Base-by-base conservation (phyloP, 1,139 yeast species). In the Candida buenavistaensis region DNA sequence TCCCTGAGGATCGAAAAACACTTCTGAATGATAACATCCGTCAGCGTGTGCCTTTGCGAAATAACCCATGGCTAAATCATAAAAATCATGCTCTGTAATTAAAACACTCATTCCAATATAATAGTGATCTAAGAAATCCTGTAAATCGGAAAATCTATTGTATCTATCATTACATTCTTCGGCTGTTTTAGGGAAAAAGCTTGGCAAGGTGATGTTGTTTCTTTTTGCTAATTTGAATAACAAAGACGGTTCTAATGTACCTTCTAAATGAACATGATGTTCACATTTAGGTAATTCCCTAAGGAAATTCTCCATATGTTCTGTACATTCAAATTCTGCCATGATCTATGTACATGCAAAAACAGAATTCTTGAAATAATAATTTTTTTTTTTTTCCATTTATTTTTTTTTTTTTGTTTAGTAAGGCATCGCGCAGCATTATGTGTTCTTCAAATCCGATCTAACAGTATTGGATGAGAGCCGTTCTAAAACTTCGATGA, bases 1-100 rank as follows among this genome's bases (percentile, higher is more conserved):
- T 16, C 88, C 88, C 59, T 85, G 95, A 15, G 95, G 94, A 52
- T 85, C 95, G 48, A 82, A 85, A 55, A 84, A 85, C 1, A 81
- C 78, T 57, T 85, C 95, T 2, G 82, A 70, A 52, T 81, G 88
- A 32, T 57, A 57, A 39, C 82, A 65, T 12, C 87, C 87, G 52
- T 85, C 88, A 4, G 55, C 46, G 35, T 72, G 57, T 6, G 87
- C 87, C 46, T 72, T 77, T 32, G 55, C 57, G 58, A 84, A 82
- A 57, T 85, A 85, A 7, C 73, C 80, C 76, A 77, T 79, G n/a
- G 92, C 88, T 48, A 85, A 64, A 48, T 82, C 86, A 46, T 73
- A 81, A 54, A 63, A 85, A 60, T 85, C 95, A 31, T 76, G 62
- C 48, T 81, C 86, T 12, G 68, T 62, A 41, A 78, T 67, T 46